A percentile compares a stretch with the other conserved stretches of the same genome.
These are phyloP conservation scores for Hirsutella rhossiliensis DNA, from an alignment of 2,329 filamentous ascomycete genomes.

Conservation along the genomic window DNA sequence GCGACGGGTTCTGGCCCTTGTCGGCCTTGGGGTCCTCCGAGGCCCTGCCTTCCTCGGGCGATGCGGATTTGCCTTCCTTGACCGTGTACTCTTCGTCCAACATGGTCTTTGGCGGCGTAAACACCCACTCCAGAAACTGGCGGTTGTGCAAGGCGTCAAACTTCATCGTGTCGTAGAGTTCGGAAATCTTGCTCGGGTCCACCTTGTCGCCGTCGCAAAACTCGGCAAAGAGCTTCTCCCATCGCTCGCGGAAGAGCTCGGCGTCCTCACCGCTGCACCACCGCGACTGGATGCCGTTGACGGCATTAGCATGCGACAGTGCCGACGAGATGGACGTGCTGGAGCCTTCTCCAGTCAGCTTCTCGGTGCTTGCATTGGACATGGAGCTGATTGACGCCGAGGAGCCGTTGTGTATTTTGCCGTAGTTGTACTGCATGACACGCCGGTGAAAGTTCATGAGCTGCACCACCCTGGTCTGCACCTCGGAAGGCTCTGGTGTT, in stretches of 20 bases:
- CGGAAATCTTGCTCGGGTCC: slow-evolving; percentile 95
- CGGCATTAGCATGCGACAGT: slow-evolving; percentile 47
- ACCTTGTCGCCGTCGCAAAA: slow-evolving; percentile 97
- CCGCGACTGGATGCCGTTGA: slow-evolving; percentile 67
- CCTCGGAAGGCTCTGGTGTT: slow-evolving; percentile 86
- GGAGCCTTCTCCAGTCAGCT: slow-evolving; percentile 27
- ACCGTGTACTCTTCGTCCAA: slow-evolving; percentile 55
- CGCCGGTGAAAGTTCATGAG: slow-evolving; percentile 95
- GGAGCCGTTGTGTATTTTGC: slow-evolving; percentile 58
- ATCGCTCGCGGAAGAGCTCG: slow-evolving; percentile 87
- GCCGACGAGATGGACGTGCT: slow-evolving; percentile 33
- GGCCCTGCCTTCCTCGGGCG: slow-evolving; percentile 25
- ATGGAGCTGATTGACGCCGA: slow-evolving; percentile 50
- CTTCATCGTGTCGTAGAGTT: slow-evolving; percentile 99
- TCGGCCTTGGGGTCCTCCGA: slow-evolving; percentile 24
- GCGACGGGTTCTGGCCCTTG: slow-evolving; percentile 14
- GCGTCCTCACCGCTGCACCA: slow-evolving; percentile 97
- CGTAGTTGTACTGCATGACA: slow-evolving; percentile 92
- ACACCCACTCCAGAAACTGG: slow-evolving; percentile 94
- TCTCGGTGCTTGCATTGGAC: slow-evolving; percentile 37
- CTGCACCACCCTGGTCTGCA: slow-evolving; percentile 83
- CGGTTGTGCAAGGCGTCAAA: slow-evolving; percentile 96
- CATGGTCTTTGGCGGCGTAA: slow-evolving; percentile 73
- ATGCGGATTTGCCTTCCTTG: slow-evolving; percentile 29
- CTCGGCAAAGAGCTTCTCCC: slow-evolving; percentile 96